Evolutionary conservation across 163 green algal species (phyloP).

Genomic region (Coccomyxa subellipsoidea): DNA sequence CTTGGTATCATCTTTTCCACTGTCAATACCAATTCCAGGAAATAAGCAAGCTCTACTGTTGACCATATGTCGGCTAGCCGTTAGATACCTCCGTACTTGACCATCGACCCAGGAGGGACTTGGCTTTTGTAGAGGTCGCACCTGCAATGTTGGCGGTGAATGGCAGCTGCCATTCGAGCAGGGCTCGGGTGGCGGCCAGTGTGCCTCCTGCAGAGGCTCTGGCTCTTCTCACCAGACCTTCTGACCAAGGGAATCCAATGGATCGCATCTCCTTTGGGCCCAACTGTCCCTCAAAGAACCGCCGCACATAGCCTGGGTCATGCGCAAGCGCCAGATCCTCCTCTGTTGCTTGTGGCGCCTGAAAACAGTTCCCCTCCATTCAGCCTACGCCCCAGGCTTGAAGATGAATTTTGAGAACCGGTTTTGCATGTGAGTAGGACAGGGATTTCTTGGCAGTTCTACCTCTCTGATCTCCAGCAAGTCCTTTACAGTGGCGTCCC

Average conservation of each 20-base stretch:
- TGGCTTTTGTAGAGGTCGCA: neutral
- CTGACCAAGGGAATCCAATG: constrained; percentile 13
- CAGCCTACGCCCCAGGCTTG: too few species aligned
- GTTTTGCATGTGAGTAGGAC: neutral
- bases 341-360: constrained; percentile 1
- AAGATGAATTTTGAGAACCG: too few species aligned
- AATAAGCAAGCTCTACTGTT: too few species aligned
- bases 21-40: too few species aligned
- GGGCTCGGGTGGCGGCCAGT: constrained; percentile 8
- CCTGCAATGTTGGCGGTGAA: constrained; percentile 6
- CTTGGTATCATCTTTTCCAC: too few species aligned
- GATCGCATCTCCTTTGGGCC: constrained; percentile 6
- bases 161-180: constrained; percentile 2
- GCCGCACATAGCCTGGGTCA: constrained; percentile 5
- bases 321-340: constrained; percentile 1
- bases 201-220: constrained; percentile 12
- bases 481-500: neutral
- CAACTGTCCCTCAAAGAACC: constrained; percentile 2
- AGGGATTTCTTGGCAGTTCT: neutral
- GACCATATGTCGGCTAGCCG: too few species aligned
- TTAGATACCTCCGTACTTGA: too few species aligned
- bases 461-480: neutral
- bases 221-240: neutral
- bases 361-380: too few species aligned
- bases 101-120: neutral